Base-by-base conservation (phyloP, 108 stramenopile species). In the Stephanodiscus minutulus region DNA sequence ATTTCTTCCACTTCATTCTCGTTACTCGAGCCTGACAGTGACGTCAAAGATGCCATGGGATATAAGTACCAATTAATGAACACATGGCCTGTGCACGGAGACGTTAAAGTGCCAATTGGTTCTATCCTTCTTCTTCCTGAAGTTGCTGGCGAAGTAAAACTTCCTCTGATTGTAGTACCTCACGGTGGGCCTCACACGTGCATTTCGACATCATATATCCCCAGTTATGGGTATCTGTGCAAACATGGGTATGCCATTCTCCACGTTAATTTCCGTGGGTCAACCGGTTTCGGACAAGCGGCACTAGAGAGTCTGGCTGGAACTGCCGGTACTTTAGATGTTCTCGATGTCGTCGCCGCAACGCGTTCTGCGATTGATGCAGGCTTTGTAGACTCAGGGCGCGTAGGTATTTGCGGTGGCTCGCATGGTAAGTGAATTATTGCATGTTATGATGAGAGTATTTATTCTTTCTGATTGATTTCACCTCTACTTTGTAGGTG, bases 261-360 rank as follows among this genome's bases (percentile, higher is more conserved):
- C n/a, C 70, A 89, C 24, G 90, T 91, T 12, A 96, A 96, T 72
- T 96, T 89, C 70, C 70, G 93, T 39, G 96, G 96, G 31, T 89
- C 88, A 0, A 88, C 81, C 11, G 96, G 93, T 15, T 95, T 92
- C 67, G 93, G 93, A 7, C 84, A 87, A 63, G 82, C 70, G 8
- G 61, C 90, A 36, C 25, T 95, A 22, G 77, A 91, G 52, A 77
- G 82, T 35, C 80, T 96, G 5, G 78, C 91, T 29, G 87, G 90
- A 11, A 63, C 66, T 18, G 82, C 84, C 18, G 93, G 96, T 15
- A 56, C 60, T 2, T 62, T 76, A 7, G 96, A 96, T 74, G 92
- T 96, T 57, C 44, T 79, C 11, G 96, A 96, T 79, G 73, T 86
- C 41, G 84, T 92, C n/a, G 46, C 79, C 24, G 84, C 85, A 22